These are phyloP conservation scores for Bauhinia variegata DNA, from an alignment of 306 rosid genomes.

Conservation along the genomic window DNA sequence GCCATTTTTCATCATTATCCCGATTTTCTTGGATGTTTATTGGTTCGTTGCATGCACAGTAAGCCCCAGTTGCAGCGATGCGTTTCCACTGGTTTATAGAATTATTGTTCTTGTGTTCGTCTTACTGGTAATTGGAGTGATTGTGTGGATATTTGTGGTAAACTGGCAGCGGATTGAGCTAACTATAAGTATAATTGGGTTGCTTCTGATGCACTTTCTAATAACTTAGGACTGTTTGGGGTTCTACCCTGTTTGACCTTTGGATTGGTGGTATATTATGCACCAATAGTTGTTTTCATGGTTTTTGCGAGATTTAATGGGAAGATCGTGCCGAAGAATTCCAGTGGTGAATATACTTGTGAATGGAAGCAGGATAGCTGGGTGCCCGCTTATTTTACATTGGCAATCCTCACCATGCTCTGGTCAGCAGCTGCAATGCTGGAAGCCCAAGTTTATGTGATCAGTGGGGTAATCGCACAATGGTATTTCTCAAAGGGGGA, in stretches of 20 bases:
- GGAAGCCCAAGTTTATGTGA: slow-evolving; percentile 84
- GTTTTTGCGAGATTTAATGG: slow-evolving; percentile 80
- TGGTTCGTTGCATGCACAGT: slow-evolving; percentile 92
- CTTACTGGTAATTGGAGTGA: slow-evolving; percentile 61
- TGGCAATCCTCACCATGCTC: slow-evolving; percentile 87
- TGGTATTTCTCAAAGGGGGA: slow-evolving; percentile 83
- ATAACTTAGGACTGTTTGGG: slow-evolving; percentile 66
- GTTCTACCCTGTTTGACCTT: slow-evolving; percentile 66
- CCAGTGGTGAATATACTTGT: slow-evolving; percentile 55
- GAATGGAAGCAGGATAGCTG: slow-evolving; percentile 87
- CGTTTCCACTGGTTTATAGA: slow-evolving; percentile 69
- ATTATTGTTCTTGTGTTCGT: slow-evolving; percentile 64
- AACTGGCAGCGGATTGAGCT: slow-evolving; percentile 91
- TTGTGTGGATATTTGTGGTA: slow-evolving; percentile 75
- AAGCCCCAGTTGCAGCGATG: slow-evolving; percentile 56
- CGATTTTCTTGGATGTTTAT: slow-evolving; percentile 75
- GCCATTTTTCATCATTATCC: slow-evolving; percentile 70
- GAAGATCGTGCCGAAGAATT: slow-evolving; percentile 45
- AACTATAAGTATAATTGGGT: slow-evolving; percentile 75
- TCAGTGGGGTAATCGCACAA: slow-evolving; percentile 83
- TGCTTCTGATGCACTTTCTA: slow-evolving; percentile 70
- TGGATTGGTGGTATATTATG: slow-evolving; percentile 61
- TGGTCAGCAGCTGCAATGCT: slow-evolving; percentile 80
- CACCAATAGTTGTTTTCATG: slow-evolving; percentile 77
- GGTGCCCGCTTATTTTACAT: slow-evolving; percentile 86